Conservation (phyloP, 2,329 filamentous ascomycete species). For the Didymella keratinophila region DNA sequence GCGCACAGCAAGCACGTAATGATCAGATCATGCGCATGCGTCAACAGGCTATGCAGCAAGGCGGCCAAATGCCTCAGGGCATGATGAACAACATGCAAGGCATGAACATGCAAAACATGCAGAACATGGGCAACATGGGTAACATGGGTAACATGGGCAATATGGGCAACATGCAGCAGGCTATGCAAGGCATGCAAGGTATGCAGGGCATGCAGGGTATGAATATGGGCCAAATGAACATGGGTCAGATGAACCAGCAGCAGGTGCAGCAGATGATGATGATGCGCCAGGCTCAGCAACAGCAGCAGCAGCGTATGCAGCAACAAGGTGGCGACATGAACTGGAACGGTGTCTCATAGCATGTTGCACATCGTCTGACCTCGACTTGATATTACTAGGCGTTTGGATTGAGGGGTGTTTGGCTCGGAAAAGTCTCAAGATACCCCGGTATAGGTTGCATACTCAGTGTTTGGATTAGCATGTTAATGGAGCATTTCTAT, state of each 20-base stretch:
- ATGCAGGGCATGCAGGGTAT: conserved; percentile 33
- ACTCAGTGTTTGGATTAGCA: conserved; percentile 7
- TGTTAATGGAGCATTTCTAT: conserved; percentile 4
- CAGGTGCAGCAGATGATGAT: conserved; percentile 47
- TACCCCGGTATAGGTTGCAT: conserved; percentile 17
- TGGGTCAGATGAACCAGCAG: conserved; percentile 42
- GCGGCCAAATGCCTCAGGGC: conserved; percentile 37
- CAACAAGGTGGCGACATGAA: conserved; percentile 36
- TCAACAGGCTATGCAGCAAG: conserved; percentile 44
- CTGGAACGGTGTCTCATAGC: conserved; percentile 37
- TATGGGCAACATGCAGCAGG: conserved; percentile 24
- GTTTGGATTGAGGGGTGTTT: conserved; percentile 21
- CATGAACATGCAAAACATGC: conserved; percentile 26
- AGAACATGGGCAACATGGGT: conserved; percentile 28
- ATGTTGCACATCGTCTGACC: not conserved
- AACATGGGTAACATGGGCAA: conserved; percentile 13
- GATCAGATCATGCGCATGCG: conserved; percentile 46
- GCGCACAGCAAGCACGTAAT: conserved; percentile 43
- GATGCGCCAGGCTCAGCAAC: conserved; percentile 44
- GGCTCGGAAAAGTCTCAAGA: conserved; percentile 23
- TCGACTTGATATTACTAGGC: conserved; percentile 1
- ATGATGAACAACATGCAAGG: conserved; percentile 42
- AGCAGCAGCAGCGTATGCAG: conserved; percentile 34
- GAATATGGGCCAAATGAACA: conserved; percentile 32
- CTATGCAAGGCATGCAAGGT: conserved; percentile 28